Evolutionary conservation across 176 grass and related monocot species (phyloP).

Genomic region (Otatea glauca): DNA sequence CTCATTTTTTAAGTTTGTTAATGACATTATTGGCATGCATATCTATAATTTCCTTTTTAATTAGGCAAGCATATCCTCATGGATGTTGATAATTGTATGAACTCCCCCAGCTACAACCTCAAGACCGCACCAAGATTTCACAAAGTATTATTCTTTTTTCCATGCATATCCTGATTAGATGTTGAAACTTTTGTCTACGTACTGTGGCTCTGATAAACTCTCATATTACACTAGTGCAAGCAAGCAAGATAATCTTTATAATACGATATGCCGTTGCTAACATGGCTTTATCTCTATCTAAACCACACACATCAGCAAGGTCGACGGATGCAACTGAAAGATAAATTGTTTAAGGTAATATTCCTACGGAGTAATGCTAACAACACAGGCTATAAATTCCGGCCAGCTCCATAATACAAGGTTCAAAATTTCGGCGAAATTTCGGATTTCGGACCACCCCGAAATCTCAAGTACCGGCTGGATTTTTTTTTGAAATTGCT

Average conservation of each 20-base stretch:
- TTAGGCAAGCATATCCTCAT: background rate
- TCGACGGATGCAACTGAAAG: background rate
- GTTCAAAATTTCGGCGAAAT: no score
- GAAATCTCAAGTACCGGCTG: no score
- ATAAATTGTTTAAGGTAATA: background rate
- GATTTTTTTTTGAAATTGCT: no score
- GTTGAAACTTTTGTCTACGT: constrained; percentile 7
- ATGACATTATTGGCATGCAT: no score
- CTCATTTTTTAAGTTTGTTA: background rate
- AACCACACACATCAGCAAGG: background rate
- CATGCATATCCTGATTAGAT: constrained; percentile 14
- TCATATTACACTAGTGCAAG: background rate
- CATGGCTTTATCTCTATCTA: background rate
- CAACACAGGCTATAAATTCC: background rate
- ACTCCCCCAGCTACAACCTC: constrained; percentile 37
- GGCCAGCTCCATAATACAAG: background rate
- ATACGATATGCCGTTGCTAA: background rate
- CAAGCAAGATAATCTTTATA: background rate
- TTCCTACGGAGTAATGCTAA: no score
- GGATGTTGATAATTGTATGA: constrained; percentile 24
- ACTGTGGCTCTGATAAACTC: background rate
- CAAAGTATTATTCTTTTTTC: background rate
- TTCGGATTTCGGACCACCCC: no score
- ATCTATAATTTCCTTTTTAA: background rate
- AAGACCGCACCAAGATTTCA: background rate